phyloP scores from a whole-genome alignment of 176 grass and related monocot species.

The maize (Zea mays) region Zm-B73-REFERENCE-NAM-5.0 NC_050096.1:237576501-237577000 shows the following conservation, averaged over 20 bases:
- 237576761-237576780: constrained; percentile 9
- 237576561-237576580: not conserved
- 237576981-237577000: no score
- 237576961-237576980: no score
- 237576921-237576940: no score
- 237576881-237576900: not conserved
- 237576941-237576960: no score
- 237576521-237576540: not conserved
- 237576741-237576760: not conserved
- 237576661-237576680: not conserved
- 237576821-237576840: not conserved
- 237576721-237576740: not conserved
- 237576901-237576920: no score
- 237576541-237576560: not conserved
- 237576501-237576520: not conserved
- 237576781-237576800: not conserved
- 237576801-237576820: not conserved
- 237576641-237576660: not conserved
- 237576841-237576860: constrained; percentile 11
- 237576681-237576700: constrained; percentile 5
- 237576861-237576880: constrained; percentile 1
- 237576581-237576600: not conserved
- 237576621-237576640: not conserved
- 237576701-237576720: not conserved
- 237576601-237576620: not conserved